Conservation (phyloP, 208 protist genomes). For the Jaenimonas drosophilae region DNA sequence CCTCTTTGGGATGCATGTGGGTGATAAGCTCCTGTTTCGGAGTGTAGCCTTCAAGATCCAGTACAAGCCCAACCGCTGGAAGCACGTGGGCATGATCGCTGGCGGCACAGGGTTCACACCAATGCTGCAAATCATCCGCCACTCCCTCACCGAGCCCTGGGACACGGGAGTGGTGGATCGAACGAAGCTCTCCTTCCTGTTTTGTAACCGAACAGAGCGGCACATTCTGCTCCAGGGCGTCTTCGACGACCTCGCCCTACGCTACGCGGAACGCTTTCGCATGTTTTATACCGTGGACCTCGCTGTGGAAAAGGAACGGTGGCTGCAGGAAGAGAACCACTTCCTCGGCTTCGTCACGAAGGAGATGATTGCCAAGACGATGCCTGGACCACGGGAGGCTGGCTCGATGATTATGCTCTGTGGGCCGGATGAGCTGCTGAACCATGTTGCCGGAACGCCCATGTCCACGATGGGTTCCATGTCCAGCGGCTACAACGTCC, state of each 20-base stretch:
- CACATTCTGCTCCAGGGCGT: slow-evolving; percentile 87
- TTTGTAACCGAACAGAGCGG: slow-evolving; percentile 88
- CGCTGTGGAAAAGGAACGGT: slow-evolving; percentile 59
- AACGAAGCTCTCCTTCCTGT: slow-evolving; percentile 87
- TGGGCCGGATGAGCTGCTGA: slow-evolving; percentile 77
- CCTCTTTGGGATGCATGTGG: slow-evolving; percentile 82
- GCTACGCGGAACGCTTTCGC: slow-evolving; percentile 63
- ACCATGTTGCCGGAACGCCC: slow-evolving; percentile 73
- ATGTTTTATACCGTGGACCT: slow-evolving; percentile 89
- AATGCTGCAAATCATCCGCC: slow-evolving; percentile 88
- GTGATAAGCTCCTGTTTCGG: slow-evolving; percentile 76
- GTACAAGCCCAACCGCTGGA: slow-evolving; percentile 78
- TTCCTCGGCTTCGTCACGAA: slow-evolving; percentile 64
- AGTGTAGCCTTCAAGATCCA: slow-evolving; percentile 78
- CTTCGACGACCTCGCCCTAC: slow-evolving; percentile 73
- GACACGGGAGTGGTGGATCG: slow-evolving; percentile 62
- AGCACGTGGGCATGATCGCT: slow-evolving; percentile 88
- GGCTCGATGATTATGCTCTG: slow-evolving; percentile 87
- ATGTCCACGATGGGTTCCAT: slow-evolving; percentile 66
- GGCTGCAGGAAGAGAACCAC: slow-evolving; percentile 49
- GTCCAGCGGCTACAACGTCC: slow-evolving; percentile 64
- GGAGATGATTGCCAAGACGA: slow-evolving; percentile 64
- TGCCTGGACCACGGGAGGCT: slow-evolving; percentile 67
- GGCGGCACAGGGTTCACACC: slow-evolving; percentile 92
- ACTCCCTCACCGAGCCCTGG: slow-evolving; percentile 50